Conservation (phyloP, 345 rosid genomes). For the Eutrema heterophyllum region DNA sequence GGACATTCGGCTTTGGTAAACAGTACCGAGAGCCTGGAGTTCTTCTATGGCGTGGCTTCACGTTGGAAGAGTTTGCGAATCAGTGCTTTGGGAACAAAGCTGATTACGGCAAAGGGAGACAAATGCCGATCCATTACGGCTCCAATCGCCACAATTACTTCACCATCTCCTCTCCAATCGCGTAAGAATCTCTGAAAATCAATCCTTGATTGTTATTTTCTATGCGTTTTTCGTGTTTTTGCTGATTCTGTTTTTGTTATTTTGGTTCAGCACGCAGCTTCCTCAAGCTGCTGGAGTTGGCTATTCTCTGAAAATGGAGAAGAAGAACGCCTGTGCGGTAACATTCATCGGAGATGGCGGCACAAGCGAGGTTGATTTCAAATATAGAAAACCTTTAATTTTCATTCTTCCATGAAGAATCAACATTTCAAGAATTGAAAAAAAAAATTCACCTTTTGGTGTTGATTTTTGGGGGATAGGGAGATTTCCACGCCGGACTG, state of each 20-base stretch:
- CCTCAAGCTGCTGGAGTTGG: constrained; percentile 82
- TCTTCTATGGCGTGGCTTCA: constrained; percentile 75
- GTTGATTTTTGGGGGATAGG: constrained; percentile 32
- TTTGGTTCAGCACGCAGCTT: constrained; percentile 55
- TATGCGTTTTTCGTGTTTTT: background rate
- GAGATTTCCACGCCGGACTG: constrained; percentile 84
- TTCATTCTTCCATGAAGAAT: background rate
- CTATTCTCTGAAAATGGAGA: constrained; percentile 71
- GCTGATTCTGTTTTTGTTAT: background rate
- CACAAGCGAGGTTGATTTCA: constrained; percentile 58
- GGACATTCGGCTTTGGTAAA: background rate
- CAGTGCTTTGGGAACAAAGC: constrained; percentile 63
- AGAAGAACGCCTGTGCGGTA: constrained; percentile 59
- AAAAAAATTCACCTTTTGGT: background rate
- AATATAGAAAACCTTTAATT: background rate
- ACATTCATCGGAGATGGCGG: constrained; percentile 71
- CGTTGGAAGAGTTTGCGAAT: constrained; percentile 62
- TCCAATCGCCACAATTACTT: constrained; percentile 61
- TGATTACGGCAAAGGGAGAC: constrained; percentile 81
- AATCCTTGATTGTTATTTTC: background rate
- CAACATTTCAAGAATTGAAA: background rate
- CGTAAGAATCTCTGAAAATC: constrained; percentile 36
- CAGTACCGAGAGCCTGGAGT: constrained; percentile 82
- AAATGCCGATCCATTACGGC: constrained; percentile 83
- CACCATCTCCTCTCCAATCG: constrained; percentile 73